phyloP scores from a whole-genome alignment of 768 basidiomycete genomes.

The Leccinum rimulosum region DNA sequence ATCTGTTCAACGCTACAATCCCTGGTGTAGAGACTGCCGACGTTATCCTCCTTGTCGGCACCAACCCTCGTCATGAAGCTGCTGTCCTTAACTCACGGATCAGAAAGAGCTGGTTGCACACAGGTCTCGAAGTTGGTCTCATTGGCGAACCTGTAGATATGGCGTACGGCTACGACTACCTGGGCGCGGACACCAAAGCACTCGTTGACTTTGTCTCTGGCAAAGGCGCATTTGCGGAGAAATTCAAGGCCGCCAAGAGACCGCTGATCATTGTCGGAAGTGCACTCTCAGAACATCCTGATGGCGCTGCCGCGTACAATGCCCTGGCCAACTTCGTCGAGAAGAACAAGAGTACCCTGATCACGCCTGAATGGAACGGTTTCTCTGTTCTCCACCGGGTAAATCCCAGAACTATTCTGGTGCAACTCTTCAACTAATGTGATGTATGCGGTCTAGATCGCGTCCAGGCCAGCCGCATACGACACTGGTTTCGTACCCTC shows the following conservation, averaged over 20 bases:
- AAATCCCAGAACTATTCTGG: conserved; percentile 19
- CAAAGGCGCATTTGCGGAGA: conserved; percentile 75
- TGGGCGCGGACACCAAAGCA: conserved; percentile 75
- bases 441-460: conserved; percentile 49
- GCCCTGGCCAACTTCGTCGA: conserved; percentile 78
- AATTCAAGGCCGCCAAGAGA: conserved; percentile 86
- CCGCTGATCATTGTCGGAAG: conserved; percentile 94
- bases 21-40: conserved; percentile 90
- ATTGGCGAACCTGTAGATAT: conserved; percentile 91
- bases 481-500: conserved; percentile 93
- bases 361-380: conserved; percentile 94
- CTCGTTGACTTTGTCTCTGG: conserved; percentile 75
- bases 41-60: conserved; percentile 89
- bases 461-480: conserved; percentile 91
- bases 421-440: neutral
- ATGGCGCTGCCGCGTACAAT: conserved; percentile 76
- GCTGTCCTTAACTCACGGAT: conserved; percentile 97
- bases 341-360: conserved; percentile 66
- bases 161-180: conserved; percentile 89
- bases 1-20: conserved; percentile 93
- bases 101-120: conserved; percentile 90
- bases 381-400: conserved; percentile 92
- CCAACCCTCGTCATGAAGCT: conserved; percentile 96
- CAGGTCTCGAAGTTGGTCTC: conserved; percentile 79
- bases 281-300: conserved; percentile 78